Evolutionary conservation across 345 rosid genomes (phyloP).

Genomic region (Alliaria petiolata): DNA sequence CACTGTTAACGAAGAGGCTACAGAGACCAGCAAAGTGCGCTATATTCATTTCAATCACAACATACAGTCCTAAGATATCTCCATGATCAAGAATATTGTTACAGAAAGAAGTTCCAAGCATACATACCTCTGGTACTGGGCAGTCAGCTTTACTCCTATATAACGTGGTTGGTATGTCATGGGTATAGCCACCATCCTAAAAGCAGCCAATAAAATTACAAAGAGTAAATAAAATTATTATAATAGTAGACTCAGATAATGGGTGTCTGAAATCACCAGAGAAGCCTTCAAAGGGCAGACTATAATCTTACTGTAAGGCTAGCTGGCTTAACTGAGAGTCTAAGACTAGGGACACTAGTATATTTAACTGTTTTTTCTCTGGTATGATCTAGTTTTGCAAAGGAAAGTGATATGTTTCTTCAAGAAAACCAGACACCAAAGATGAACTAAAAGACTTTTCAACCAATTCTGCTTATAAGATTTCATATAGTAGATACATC

Average conservation of each 20-base stretch:
- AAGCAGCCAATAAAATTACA: slow-evolving; percentile 7
- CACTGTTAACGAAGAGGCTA: slow-evolving; percentile 4
- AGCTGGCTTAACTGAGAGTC: background rate
- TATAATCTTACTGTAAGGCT: background rate
- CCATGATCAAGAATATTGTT: slow-evolving; percentile 17
- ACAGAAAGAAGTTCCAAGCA: background rate
- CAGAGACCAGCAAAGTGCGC: no score
- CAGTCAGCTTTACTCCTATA: no score
- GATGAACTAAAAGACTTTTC: background rate
- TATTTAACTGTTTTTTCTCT: background rate
- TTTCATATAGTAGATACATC: no score
- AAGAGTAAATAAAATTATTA: background rate
- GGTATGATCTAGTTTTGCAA: background rate
- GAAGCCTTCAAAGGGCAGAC: background rate
- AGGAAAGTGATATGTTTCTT: background rate
- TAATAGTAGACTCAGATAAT: background rate
- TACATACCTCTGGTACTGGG: no score
- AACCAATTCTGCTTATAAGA: background rate
- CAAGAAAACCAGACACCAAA: background rate
- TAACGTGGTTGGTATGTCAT: no score
- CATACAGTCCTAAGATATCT: background rate
- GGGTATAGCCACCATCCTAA: slow-evolving; percentile 89
- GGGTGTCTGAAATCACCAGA: background rate
- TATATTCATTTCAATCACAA: background rate
- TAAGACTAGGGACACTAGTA: background rate